Evolutionary conservation across 2,329 filamentous ascomycete species (phyloP).

Genomic region (Simplicillium aogashimaense): DNA sequence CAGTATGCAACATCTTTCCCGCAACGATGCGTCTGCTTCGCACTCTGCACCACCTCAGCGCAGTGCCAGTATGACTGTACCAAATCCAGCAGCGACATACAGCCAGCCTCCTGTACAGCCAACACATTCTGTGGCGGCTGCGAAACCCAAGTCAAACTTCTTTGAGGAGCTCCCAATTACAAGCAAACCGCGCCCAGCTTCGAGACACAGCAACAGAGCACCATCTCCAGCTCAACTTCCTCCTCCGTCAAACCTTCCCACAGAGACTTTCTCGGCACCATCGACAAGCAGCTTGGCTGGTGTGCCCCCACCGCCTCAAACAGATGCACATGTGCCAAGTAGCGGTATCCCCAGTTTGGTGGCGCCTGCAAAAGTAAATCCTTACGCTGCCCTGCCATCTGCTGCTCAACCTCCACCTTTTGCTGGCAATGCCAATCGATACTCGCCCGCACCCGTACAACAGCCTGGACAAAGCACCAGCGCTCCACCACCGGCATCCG

Average conservation of each 20-base stretch:
- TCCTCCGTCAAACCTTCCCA: slow-evolving; percentile 1
- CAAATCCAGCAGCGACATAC: slow-evolving; percentile 13
- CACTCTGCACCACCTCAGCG: slow-evolving; percentile 43
- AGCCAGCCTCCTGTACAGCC: slow-evolving; percentile 20
- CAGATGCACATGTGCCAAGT: slow-evolving; percentile 21
- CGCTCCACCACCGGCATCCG: slow-evolving; percentile 24
- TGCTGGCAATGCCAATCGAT: slow-evolving; percentile 33
- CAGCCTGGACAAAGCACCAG: slow-evolving; percentile 26
- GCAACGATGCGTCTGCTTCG: slow-evolving; percentile 28
- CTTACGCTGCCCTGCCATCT: slow-evolving; percentile 38
- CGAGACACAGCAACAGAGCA: slow-evolving; percentile 37
- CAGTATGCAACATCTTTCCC: slow-evolving; percentile 45
- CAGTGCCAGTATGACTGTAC: slow-evolving; percentile 47
- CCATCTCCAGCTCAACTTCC: slow-evolving; percentile 29
- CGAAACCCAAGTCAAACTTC: slow-evolving; percentile 44
- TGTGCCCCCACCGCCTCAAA: no score
- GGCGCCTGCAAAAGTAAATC: slow-evolving; percentile 40
- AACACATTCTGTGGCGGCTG: slow-evolving; percentile 20
- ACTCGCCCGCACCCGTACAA: slow-evolving; percentile 50
- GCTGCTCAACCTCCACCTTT: slow-evolving; percentile 19
- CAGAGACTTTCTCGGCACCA: neutral
- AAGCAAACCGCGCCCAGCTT: slow-evolving; percentile 50
- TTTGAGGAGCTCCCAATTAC: slow-evolving; percentile 68
- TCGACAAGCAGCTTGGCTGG: neutral
- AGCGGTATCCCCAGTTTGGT: slow-evolving; percentile 32